Conservation (phyloP, 495 filamentous ascomycete genomes). For the Lichina pygmaea region DNA sequence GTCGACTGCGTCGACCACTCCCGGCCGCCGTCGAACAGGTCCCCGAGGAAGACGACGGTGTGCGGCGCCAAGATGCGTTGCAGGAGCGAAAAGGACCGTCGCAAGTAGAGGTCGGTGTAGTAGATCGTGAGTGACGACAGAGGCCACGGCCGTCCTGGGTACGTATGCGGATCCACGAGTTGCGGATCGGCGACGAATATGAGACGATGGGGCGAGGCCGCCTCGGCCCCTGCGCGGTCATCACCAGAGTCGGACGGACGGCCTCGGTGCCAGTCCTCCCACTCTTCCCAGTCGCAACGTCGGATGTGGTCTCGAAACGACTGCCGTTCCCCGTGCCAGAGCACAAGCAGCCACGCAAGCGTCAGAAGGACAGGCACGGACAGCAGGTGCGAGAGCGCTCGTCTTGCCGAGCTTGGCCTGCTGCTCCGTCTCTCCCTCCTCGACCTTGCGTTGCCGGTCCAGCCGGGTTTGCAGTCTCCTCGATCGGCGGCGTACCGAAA, state of each 20-base stretch:
- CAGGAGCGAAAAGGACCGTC: conserved; percentile 46
- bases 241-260: conserved; percentile 1
- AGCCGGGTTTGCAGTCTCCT: too few relatives aligned
- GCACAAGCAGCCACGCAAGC: conserved; percentile 41
- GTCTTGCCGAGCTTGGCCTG: too few relatives aligned
- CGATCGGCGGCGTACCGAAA: too few relatives aligned
- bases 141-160: conserved; percentile 80
- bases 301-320: conserved; percentile 40
- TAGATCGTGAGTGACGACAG: conserved; percentile 49
- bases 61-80: conserved; percentile 47
- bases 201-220: conserved; percentile 59
- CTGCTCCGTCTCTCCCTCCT: too few relatives aligned
- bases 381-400: too few relatives aligned
- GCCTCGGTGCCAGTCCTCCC: conserved; percentile 50
- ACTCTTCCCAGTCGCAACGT: conserved; percentile 55
- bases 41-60: conserved; percentile 71
- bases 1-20: conserved; percentile 63
- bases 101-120: conserved; percentile 74
- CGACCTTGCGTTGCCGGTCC: too few relatives aligned
- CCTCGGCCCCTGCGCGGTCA: conserved; percentile 21
- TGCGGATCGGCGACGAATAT: conserved; percentile 91
- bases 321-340: conserved; percentile 74
- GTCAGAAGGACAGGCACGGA: conserved; percentile 16
- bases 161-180: conserved; percentile 87
- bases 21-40: conserved; percentile 86